Evolutionary conservation across 2,329 filamentous ascomycete genomes (phyloP), one percentile per base, ranked within the genome.

Genomic region (Ophiosphaerella narmari): DNA sequence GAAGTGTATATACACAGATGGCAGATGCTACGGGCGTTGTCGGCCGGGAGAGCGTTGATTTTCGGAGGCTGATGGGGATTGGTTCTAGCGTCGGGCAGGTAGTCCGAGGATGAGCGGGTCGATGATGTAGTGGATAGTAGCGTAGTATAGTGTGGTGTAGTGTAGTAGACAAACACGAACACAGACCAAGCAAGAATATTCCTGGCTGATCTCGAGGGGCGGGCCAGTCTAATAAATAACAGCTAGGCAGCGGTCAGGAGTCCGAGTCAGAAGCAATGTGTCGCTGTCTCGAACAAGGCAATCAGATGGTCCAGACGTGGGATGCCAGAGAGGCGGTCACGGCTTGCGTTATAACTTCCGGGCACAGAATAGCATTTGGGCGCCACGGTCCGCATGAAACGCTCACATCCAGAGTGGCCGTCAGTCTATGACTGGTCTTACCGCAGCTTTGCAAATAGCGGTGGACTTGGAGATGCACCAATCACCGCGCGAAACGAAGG

Each of bases 191-290:
- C 18, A 21, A 21, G 18, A 21, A 21, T 21, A 21, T 29, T 48
- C 48, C 50, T 39, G 36, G 37, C 37, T 34, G n/a, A 26, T 12
- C 29, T 31, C 14, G 54, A 48, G 52, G 53, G 49, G 41, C 39
- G 39, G 42, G 40, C 23, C 23, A 40, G 24, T 47, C 34, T 42
- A 52, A 53, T 54, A 59, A 54, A 54, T 21, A 54, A 23, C 35
- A 46, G 18, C 52, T 26, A 36, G 37, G 52, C 36, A 38, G 33
- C 57, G 55, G 63, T 68, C 65, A 71, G 68, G 63, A 63, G 67
- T 63, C 53, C 53, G 65, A 64, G 65, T 68, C 67, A 68, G 65
- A 67, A 68, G 67, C 62, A 65, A 66, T 52, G 54, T 58, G 48
- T 39, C 37, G 12, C 37, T 31, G 68, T 68, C 66, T 67, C 59